Conservation (phyloP, 257 asterid species). For the Lycium barbarum region DNA sequence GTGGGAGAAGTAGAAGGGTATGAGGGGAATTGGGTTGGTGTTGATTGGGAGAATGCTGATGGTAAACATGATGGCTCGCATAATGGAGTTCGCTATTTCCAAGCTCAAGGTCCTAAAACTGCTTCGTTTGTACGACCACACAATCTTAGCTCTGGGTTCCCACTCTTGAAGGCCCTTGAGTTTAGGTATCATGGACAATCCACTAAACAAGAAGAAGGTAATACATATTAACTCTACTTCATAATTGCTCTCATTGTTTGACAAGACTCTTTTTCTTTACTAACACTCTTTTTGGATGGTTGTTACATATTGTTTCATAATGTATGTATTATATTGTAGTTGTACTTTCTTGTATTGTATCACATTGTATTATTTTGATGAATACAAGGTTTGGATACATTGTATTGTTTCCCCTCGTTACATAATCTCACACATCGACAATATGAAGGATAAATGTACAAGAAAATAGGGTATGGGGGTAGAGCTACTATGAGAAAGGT, state of each 20-base stretch:
- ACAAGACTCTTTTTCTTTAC: slow-evolving; percentile 22
- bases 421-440: too few relatives aligned
- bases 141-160: slow-evolving; percentile 71
- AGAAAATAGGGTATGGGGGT: too few relatives aligned
- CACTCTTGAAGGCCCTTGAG: slow-evolving; percentile 77
- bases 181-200: slow-evolving; percentile 69
- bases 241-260: not conserved
- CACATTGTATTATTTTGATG: too few relatives aligned
- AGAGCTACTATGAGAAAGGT: too few relatives aligned
- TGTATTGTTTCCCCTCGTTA: too few relatives aligned
- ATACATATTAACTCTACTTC: not conserved
- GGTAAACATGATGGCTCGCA: slow-evolving; percentile 93
- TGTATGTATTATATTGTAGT: too few relatives aligned
- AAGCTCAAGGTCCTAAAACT: slow-evolving; percentile 62
- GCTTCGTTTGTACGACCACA: slow-evolving; percentile 83
- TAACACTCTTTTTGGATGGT: not conserved
- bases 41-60: slow-evolving; percentile 87
- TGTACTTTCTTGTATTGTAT: too few relatives aligned
- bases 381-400: too few relatives aligned
- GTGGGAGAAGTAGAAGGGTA: slow-evolving; percentile 81
- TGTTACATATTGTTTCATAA: not conserved
- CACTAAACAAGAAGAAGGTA: slow-evolving; percentile 91
- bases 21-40: slow-evolving; percentile 83
- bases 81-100: slow-evolving; percentile 70
- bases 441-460: too few relatives aligned